These are phyloP conservation scores for Gossypium armourianum DNA, from an alignment of 441 rosid species.

Conservation along the genomic window DNA sequence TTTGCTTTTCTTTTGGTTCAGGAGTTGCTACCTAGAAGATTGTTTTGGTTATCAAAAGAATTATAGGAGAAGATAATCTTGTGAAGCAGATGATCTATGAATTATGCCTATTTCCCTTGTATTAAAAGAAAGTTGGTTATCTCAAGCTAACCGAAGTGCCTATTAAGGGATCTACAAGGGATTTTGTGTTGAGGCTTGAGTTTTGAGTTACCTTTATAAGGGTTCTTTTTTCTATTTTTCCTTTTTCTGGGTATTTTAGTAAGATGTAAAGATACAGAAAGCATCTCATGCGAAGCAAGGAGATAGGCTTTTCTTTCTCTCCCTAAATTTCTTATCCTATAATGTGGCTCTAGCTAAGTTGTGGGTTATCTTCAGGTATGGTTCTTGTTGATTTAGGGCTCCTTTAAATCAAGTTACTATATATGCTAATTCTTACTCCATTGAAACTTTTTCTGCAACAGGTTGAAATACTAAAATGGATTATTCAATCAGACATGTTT, in stretches of 20 bases:
- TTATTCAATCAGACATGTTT: conserved; percentile 1
- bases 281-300: conserved; percentile 49
- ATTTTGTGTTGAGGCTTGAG: conserved; percentile 62
- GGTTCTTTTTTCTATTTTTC: conserved; percentile 23
- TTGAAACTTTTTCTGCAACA: conserved; percentile 21
- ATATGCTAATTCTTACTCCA: conserved; percentile 31
- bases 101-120: conserved; percentile 27
- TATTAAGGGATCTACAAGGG: conserved; percentile 40
- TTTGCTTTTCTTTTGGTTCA: conserved; percentile 30
- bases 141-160: conserved; percentile 56
- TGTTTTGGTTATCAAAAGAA: conserved; percentile 37
- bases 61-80: conserved; percentile 21
- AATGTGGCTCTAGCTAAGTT: conserved; percentile 34
- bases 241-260: conserved; percentile 22
- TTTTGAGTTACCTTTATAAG: conserved; percentile 27
- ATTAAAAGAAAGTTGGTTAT: conserved; percentile 39
- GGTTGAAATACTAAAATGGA: conserved; percentile 15
- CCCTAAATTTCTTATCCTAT: conserved; percentile 26
- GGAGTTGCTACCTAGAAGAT: conserved; percentile 76
- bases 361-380: conserved; percentile 30
- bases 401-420: too few species aligned
- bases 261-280: conserved; percentile 44
- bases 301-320: conserved; percentile 29
- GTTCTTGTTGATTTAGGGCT: too few species aligned
- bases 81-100: conserved; percentile 54